Conservation (phyloP, 306 rosid species). For the Medicago ruthenica region DNA sequence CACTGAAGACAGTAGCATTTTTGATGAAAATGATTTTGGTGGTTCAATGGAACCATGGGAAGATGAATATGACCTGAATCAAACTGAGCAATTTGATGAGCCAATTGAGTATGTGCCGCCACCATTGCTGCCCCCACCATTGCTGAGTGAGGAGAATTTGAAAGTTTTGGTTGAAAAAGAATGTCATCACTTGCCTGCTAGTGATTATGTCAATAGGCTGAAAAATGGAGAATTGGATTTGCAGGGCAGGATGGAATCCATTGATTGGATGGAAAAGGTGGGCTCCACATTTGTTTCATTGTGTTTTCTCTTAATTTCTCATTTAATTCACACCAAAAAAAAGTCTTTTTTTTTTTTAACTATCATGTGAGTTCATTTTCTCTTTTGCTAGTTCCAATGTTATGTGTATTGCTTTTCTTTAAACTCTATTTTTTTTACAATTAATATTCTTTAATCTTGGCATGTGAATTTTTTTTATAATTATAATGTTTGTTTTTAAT, state of each 20-base stretch:
- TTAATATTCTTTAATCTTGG: not conserved
- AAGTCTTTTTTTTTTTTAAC: not conserved
- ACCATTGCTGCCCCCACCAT: slow-evolving; percentile 52
- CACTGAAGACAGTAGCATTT: slow-evolving; percentile 60
- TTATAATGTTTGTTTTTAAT: slow-evolving; percentile 24
- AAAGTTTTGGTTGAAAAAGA: slow-evolving; percentile 65
- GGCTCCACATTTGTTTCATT: slow-evolving; percentile 14
- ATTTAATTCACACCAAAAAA: not conserved
- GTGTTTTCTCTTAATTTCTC: slow-evolving; percentile 33
- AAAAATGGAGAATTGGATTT: slow-evolving; percentile 71
- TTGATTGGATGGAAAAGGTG: slow-evolving; percentile 88
- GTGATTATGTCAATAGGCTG: slow-evolving; percentile 64
- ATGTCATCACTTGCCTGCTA: slow-evolving; percentile 60
- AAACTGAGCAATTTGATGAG: slow-evolving; percentile 35
- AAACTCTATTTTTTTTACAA: not conserved
- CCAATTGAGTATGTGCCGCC: slow-evolving; percentile 41
- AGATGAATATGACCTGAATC: slow-evolving; percentile 43
- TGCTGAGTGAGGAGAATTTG: slow-evolving; percentile 71
- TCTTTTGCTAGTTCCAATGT: not conserved
- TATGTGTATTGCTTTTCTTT: not conserved
- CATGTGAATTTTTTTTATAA: slow-evolving; percentile 10
- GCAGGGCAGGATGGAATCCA: slow-evolving; percentile 69
- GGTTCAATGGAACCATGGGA: slow-evolving; percentile 45
- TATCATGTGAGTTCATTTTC: not conserved
- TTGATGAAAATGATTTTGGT: slow-evolving; percentile 62